Evolutionary conservation across 202 grass and related monocot species (phyloP).

Genomic region (Bolboschoenoplectus hybrid): DNA sequence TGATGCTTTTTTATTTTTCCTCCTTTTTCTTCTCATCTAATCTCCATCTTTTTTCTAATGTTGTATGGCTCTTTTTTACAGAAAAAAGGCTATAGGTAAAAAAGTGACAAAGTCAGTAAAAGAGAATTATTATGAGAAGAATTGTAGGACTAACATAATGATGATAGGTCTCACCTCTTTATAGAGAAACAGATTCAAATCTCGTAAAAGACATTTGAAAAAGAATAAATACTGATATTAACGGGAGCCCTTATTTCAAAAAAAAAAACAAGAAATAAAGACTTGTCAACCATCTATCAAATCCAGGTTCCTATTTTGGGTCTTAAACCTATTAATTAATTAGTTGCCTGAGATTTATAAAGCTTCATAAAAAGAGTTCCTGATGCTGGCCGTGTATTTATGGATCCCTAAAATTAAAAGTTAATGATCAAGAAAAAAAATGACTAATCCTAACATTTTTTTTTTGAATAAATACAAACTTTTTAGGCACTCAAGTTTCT

Average conservation of each 20-base stretch:
- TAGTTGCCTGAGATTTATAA: not conserved
- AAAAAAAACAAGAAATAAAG: not conserved
- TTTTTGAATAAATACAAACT: not conserved
- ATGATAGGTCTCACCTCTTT: too few relatives aligned
- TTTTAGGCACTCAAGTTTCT: not conserved
- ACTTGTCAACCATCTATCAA: not conserved
- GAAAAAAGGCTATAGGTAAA: not conserved
- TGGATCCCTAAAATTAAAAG: not conserved
- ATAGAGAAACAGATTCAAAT: too few relatives aligned
- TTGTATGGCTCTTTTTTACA: not conserved
- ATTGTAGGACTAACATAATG: too few relatives aligned
- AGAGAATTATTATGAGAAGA: not conserved
- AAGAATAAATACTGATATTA: too few relatives aligned
- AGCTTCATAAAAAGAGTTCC: slow-evolving; percentile 7
- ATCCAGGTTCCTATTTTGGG: not conserved
- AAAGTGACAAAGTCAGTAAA: not conserved
- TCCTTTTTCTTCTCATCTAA: not conserved
- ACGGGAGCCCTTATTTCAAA: too few relatives aligned
- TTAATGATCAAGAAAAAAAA: not conserved
- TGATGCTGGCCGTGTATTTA: not conserved
- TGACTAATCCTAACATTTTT: not conserved
- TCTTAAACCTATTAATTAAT: not conserved
- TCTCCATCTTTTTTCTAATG: not conserved
- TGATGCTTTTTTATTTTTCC: not conserved
- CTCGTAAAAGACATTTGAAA: too few relatives aligned